phyloP scores from a whole-genome alignment of 2,329 filamentous ascomycete genomes.

The Cladobotryum protrusum region DNA sequence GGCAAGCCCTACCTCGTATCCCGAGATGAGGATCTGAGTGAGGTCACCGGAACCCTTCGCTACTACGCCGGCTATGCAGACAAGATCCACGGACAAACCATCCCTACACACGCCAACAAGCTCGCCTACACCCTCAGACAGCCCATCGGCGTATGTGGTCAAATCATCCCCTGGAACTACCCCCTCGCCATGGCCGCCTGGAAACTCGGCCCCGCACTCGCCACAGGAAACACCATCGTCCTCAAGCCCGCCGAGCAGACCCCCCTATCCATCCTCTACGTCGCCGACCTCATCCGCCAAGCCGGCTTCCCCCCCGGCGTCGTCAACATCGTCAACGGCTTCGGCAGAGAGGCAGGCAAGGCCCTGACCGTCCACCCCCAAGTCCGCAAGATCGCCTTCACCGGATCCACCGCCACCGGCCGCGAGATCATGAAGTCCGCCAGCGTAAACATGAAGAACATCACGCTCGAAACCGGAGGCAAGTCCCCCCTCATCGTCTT shows the following conservation, averaged over 20 bases:
- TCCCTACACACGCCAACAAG: conserved; percentile 61
- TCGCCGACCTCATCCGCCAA: conserved; percentile 62
- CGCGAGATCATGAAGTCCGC: conserved; percentile 72
- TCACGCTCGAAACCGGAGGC: conserved; percentile 61
- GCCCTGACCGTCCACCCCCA: conserved; percentile 61
- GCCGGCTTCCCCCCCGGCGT: conserved; percentile 75
- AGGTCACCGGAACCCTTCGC: conserved; percentile 44
- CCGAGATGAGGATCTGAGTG: conserved; percentile 56
- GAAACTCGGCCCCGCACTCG: conserved; percentile 69
- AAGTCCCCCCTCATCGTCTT: conserved; percentile 62
- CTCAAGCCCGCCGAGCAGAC: conserved; percentile 64
- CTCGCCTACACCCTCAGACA: conserved; percentile 71
- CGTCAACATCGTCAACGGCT: conserved; percentile 68
- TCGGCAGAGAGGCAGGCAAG: conserved; percentile 60
- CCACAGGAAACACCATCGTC: conserved; percentile 57
- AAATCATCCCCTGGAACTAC: conserved; percentile 73
- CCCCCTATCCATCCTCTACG: conserved; percentile 56
- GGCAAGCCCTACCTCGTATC: conserved; percentile 61
- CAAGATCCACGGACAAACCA: conserved; percentile 71
- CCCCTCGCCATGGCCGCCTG: conserved; percentile 47
- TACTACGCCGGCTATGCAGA: conserved; percentile 78
- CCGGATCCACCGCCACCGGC: conserved; percentile 66
- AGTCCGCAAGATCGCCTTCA: conserved; percentile 74
- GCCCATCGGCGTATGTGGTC: conserved; percentile 69
- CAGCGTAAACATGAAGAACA: conserved; percentile 58